Percentiles rank a stretch among this genome's conserved stretches.
Conservation (phyloP, 495 filamentous ascomycete species). For the Penicillium pancosmium region DNA sequence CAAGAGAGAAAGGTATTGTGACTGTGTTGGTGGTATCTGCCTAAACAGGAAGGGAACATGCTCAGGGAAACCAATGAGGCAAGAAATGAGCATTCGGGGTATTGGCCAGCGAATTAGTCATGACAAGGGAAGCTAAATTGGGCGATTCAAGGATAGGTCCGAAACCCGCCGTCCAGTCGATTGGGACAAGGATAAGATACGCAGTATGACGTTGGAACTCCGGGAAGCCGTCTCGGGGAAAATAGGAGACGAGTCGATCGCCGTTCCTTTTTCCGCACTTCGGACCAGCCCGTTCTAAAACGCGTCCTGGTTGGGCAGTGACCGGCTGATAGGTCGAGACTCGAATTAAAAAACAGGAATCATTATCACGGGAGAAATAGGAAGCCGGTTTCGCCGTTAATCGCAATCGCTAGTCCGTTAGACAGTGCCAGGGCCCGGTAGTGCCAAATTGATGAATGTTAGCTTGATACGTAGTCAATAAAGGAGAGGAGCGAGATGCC, state of each 20-base stretch:
- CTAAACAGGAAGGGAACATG: not conserved
- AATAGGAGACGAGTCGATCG: conserved; percentile 29
- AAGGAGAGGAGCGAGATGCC: conserved; percentile 14
- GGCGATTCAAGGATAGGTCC: not conserved
- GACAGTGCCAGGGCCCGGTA: not conserved
- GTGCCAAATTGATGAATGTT: conserved; percentile 21
- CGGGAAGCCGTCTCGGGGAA: conserved; percentile 22
- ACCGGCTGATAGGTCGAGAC: conserved; percentile 21
- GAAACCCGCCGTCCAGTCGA: conserved; percentile 3
- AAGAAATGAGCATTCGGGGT: conserved; percentile 11
- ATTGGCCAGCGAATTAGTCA: conserved; percentile 21
- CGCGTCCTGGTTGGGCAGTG: conserved; percentile 18
- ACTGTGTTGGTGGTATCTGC: not conserved
- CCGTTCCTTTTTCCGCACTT: conserved; percentile 15
- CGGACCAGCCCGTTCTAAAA: conserved; percentile 30
- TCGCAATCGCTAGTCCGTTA: conserved; percentile 9
- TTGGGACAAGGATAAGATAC: conserved; percentile 4
- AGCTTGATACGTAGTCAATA: conserved; percentile 12
- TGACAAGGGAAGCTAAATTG: not conserved
- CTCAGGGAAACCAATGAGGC: not conserved
- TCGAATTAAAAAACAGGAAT: conserved; percentile 10
- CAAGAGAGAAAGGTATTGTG: conserved; percentile 14
- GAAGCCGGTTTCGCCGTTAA: conserved; percentile 22
- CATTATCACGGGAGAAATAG: conserved; percentile 33
- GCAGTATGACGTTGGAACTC: conserved; percentile 23